Evolutionary conservation across 2,329 filamentous ascomycete species (phyloP), one percentile per base, ranked within the genome.

Genomic region (Colletotrichum falcatum): DNA sequence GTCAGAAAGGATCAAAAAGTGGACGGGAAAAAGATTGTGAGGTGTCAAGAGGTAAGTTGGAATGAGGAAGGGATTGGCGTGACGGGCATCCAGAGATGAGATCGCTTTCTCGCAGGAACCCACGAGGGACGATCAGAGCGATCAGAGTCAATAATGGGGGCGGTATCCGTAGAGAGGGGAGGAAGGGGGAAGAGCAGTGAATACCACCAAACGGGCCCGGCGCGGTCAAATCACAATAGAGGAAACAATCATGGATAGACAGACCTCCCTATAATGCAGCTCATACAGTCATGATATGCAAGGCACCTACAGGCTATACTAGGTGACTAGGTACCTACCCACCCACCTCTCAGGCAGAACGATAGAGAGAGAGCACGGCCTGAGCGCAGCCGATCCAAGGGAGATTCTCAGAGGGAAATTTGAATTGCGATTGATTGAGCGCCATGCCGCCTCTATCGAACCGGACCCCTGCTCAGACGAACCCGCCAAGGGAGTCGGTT

Each of bases 401-500:
- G 66, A 37, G 63, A 44, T 58, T 65, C 63, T 54, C 20, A n/a
- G 51, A 59, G 63, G 67, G 68, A 67, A 68, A 71, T 68, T 70
- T 44, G 68, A 49, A 71, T 71, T 71, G 65, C 64, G 68, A 68
- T 68, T 46, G 68, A 68, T 68, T 46, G 64, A 62, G 65, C 64
- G 64, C 64, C 58, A 59, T 68, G 64, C 64, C 65, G 59, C 67
- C 67, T 39, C 63, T 58, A 61, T 58, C 53, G 53, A 53, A 51
- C 46, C 20, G n/a, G 23, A 62, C 33, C 58, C 68, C 51, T 70
- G 62, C 68, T 71, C 68, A 68, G 68, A 71, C 65, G 68, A 71
- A 71, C 68, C 37, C 30, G 37, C n/a, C 54, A 53, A 35, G 58
- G 58, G 60, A 46, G 59, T 35, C 30, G 23, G 68, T 71, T 71